Evolutionary conservation across 768 basidiomycete species (phyloP), one percentile per base, ranked within the genome.

Genomic region (Suillus americanus): DNA sequence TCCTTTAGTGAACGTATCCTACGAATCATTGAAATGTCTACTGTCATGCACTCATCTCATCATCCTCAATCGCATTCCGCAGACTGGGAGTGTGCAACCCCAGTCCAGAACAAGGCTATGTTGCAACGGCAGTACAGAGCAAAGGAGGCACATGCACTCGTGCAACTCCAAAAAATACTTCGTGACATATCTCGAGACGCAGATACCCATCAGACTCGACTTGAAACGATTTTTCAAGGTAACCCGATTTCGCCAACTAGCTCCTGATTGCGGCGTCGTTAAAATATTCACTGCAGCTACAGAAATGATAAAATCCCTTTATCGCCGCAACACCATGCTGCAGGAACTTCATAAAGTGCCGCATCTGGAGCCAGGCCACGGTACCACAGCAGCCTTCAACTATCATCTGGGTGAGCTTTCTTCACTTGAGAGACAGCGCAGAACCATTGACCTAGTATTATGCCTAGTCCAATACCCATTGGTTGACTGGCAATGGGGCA

Each of bases 101-200:
- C 25, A 59, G 28, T 40, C 13, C 57, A 41, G 18, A 18, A 59
- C 40, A 59, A 59, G 40, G 57, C 57, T 25, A 41, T 7, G 40
- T 59, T 59, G 9, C 57, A 59, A 59, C 57, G 28, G 40, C 40
- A 59, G 40, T 41, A 59, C 6, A 41, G 57, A 28, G 25, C 57
- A 28, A 59, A 59, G 18, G 57, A 59, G 30, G 5, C 38, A 2
- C 25, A 20, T 13, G 57, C 57, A 28, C 25, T 59, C 3, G 38
- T 25, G 0, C 18, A 59, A 41, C 57, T 59, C 40, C 25, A 30
- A 20, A 41, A 59, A 41, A 28, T 30, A 20, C 57, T 59, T 20
- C 40, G 25, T 13, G 40, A 30, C 18, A 59, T 59, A 13, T 41
- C 57, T 30, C 57, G 1, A 30, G 12, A 25, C 1, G 12, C 38